Base-by-base conservation (phyloP, 1,284 basidiomycete genomes). In the Takashimella tepidaria region DNA sequence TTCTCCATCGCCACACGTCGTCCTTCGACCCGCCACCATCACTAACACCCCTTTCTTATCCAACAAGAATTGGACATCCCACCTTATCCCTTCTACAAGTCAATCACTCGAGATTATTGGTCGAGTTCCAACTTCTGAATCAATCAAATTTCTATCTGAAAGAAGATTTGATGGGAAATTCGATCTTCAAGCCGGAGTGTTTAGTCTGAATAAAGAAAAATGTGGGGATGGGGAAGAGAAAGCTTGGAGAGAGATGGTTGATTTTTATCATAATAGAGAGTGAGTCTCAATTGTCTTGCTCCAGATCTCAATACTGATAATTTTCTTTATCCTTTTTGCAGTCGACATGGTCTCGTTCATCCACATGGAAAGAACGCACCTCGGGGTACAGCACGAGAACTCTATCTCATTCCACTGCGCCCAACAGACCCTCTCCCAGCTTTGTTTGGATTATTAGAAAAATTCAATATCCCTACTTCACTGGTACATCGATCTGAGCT, bases 341-440 rank as follows among this genome's bases (percentile, higher is more conserved):
- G 89, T 54, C 89, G 91, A 21, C 88, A 92, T 72, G 90, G 86
- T 8, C 79, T 92, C 12, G 82, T 89, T 37, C 89, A 89, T 59
- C 91, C 90, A 11, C 92, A 89, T 85, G 87, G 86, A 11, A 31
- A 55, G 8, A 4, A 79, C 77, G 50, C 80, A 80, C 87, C 89
- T 5, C 75, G 82, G 58, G 81, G 83, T 56, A 86, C 86, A 19
- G 88, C 90, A 25, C 85, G 86, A 59, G 92, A 97, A 70, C 75
- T 95, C 27, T 97, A 97, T 67, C 81, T 95, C 55, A 82, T 95
- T 20, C 92, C 92, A 1, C 74, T 96, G 5, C 78, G 81, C 19
- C 80, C 87, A 13, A 78, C 76, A 23, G 82, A 87, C 48, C 78
- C 85, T 0, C 74, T 89, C 0, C 92, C 92, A 0, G 90, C 93